Base-by-base conservation (phyloP, 73 alveolate species). In the Tetrahymena thermophila region DNA sequence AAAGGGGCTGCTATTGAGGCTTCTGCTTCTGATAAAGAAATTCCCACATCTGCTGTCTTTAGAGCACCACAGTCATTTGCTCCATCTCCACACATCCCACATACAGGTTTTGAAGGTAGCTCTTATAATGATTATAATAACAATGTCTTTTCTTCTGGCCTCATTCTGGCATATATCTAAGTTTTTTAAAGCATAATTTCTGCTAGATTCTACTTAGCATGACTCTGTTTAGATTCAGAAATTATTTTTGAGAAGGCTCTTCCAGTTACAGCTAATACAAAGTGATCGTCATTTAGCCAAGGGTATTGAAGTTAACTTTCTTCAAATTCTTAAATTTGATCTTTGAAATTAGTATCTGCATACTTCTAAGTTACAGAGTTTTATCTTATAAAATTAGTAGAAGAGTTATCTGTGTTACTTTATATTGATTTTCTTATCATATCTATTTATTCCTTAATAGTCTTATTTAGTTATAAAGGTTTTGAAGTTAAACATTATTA, bases 1-100 rank as follows among this genome's bases (percentile, higher is more conserved):
- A 97, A 97, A 40, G 99, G 98, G 43, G 99, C 98, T 19, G 99
- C 99, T 34, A 97, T 97, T 35, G 99, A 97, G 31, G 99, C 97
- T 55, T 97, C 99, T 31, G 98, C 98, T 43, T 96, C 96, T 9
- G 98, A 97, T n/a, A 97, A 94, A 19, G 98, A 97, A 43, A 97
- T 56, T 25, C 99, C 98, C 19, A 97, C 93, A 84, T 97, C 98
- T 34, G 98, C 98, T 8, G 94, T 85, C 85, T 96, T 97, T 25
- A 97, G 93, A 4, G 98, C 98, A 44, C 97, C 97, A 95, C 98
- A 97, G 35, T 97, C 98, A 42, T 97, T 97, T 25, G 98, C 98
- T 0, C 98, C 98, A 57, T 96, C 98, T 21, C 98, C 98, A 38
- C 98, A 96, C 97, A 96, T 96, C 5, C 96, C 97, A 23, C 94